A percentile compares a stretch with the other conserved stretches of the same genome.
Conservation (phyloP, 192 early-diverging fungal species). For the Kappamyces sp. region DNA sequence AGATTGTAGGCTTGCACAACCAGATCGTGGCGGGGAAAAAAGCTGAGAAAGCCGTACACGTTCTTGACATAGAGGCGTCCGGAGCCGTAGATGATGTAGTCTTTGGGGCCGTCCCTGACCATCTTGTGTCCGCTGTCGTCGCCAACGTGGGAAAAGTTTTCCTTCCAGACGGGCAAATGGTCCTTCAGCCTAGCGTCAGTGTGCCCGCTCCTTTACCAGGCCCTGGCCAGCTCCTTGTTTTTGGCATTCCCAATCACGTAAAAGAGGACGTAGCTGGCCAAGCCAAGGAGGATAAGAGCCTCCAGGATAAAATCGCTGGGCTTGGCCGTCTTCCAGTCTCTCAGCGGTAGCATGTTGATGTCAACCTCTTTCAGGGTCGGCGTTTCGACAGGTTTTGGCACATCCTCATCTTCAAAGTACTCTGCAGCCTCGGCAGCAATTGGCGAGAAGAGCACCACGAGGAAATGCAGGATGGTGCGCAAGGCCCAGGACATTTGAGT, state of each 20-base stretch:
- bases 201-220: constrained; percentile 28
- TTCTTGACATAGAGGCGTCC: constrained; percentile 64
- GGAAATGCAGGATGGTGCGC: too few relatives aligned
- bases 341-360: neutral
- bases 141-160: constrained; percentile 70
- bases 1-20: constrained; percentile 32
- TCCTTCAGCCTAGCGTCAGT: constrained; percentile 18
- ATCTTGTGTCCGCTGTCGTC: constrained; percentile 47
- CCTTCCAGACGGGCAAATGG: constrained; percentile 30
- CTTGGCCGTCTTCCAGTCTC: constrained; percentile 9
- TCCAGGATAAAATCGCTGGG: constrained; percentile 19
- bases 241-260: constrained; percentile 22
- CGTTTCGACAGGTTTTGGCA: too few relatives aligned
- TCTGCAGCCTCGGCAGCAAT: too few relatives aligned
- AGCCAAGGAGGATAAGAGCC: constrained; percentile 10
- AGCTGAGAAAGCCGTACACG: constrained; percentile 56
- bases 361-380: too few relatives aligned
- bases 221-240: constrained; percentile 31
- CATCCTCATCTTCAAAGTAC: too few relatives aligned
- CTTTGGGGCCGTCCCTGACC: constrained; percentile 63
- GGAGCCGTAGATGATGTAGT: constrained; percentile 72
- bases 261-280: constrained; percentile 21
- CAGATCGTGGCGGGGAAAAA: constrained; percentile 51
- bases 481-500: too few relatives aligned
- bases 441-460: too few relatives aligned